Conservation (phyloP, 2,329 filamentous ascomycete genomes). For the Metarhizium brunneum region DNA sequence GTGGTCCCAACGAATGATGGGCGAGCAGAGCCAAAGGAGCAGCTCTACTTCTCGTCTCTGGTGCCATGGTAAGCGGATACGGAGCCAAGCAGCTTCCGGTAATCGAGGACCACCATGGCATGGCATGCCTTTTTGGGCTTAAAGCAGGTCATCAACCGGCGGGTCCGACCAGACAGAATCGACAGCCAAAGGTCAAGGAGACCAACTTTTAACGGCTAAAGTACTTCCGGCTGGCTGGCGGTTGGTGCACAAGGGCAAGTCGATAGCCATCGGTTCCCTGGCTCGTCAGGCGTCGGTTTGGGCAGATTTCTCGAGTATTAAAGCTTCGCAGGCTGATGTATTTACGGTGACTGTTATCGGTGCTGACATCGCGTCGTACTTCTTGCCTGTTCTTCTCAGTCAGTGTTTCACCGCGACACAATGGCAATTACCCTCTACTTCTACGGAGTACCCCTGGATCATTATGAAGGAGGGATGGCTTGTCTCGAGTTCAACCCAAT, state of each 20-base stretch:
- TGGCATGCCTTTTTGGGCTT: constrained; percentile 5
- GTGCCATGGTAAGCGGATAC: background rate
- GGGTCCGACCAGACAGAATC: constrained; percentile 6
- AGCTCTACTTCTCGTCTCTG: no score
- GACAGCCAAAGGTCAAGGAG: background rate
- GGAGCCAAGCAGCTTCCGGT: background rate
- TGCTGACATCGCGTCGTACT: background rate
- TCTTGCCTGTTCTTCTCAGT: background rate
- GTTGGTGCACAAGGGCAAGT: background rate
- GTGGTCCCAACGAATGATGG: background rate
- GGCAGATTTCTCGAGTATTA: background rate
- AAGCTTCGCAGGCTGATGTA: background rate
- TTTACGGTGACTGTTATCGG: background rate
- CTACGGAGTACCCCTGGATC: background rate
- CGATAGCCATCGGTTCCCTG: no score
- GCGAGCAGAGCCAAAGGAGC: no score
- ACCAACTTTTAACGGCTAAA: constrained; percentile 1
- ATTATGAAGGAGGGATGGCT: background rate
- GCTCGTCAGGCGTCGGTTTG: no score
- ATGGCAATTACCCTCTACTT: background rate
- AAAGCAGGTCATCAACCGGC: constrained; percentile 1
- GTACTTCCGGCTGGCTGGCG: background rate
- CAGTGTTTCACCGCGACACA: background rate
- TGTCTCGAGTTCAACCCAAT: background rate
- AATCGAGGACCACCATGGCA: background rate